These are phyloP conservation scores for Cyclaneusma minus DNA, from an alignment of 2,329 filamentous ascomycete genomes.

Conservation along the genomic window DNA sequence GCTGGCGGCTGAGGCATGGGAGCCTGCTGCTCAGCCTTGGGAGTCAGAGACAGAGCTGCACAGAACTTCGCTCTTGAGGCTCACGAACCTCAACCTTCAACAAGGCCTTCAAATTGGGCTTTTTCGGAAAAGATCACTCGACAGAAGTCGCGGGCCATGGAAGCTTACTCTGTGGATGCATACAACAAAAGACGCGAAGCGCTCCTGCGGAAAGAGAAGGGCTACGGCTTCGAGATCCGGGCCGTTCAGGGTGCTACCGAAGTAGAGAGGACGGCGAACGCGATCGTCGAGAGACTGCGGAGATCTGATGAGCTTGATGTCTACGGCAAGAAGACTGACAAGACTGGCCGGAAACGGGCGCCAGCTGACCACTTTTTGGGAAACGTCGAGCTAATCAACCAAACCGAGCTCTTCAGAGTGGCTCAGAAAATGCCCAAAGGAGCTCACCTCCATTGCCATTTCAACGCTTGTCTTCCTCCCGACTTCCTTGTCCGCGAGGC, in stretches of 20 bases:
- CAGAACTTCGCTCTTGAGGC: no score
- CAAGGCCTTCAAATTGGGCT: no score
- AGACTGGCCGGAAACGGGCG: slow-evolving; percentile 5
- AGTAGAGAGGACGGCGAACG: slow-evolving; percentile 13
- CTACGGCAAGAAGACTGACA: slow-evolving; percentile 15
- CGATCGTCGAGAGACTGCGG: slow-evolving; percentile 8
- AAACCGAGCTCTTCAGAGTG: slow-evolving; percentile 40
- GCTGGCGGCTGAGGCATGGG: no score
- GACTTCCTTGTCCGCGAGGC: slow-evolving; percentile 41
- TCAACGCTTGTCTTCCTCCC: slow-evolving; percentile 57
- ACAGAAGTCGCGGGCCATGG: no score
- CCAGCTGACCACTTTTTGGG: slow-evolving; percentile 41
- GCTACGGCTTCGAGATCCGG: slow-evolving; percentile 15
- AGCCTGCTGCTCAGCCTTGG: no score
- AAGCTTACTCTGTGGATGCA: slow-evolving; percentile 2
- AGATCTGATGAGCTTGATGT: slow-evolving; percentile 1
- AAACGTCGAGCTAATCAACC: slow-evolving; percentile 34
- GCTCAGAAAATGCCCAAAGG: slow-evolving; percentile 52
- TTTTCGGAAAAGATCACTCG: no score
- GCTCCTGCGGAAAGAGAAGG: slow-evolving; percentile 11
- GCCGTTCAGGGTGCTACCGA: slow-evolving; percentile 9
- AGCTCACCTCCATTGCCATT: slow-evolving; percentile 59
- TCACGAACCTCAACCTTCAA: no score
- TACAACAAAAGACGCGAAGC: slow-evolving; percentile 2
- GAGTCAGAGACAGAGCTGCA: no score